These are phyloP conservation scores for Aspergillus neoniger DNA, from an alignment of 2,329 filamentous ascomycete species.

Conservation along the genomic window DNA sequence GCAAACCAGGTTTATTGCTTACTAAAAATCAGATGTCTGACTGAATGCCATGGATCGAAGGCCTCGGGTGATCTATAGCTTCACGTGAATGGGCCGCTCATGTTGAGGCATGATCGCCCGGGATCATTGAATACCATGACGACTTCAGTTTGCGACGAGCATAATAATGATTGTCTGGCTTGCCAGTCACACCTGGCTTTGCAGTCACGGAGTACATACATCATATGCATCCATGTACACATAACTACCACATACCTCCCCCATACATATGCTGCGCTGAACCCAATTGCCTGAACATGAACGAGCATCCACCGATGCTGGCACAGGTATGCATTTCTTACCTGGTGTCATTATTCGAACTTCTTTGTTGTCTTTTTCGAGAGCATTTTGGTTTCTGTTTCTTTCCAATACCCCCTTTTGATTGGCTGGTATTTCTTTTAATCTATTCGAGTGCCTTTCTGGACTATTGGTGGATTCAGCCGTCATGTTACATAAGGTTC, in stretches of 20 bases:
- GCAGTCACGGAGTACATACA: slow-evolving; percentile 10
- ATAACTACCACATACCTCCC: slow-evolving; percentile 9
- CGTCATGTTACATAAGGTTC: slow-evolving; percentile 7
- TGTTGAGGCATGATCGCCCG: background rate
- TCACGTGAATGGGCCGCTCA: background rate
- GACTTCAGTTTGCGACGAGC: background rate
- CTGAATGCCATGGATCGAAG: background rate
- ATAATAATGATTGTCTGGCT: background rate
- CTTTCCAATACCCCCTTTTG: slow-evolving; percentile 20
- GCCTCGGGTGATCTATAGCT: background rate
- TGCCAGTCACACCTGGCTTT: background rate
- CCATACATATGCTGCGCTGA: slow-evolving; percentile 12
- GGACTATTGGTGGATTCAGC: slow-evolving; percentile 8
- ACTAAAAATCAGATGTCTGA: background rate
- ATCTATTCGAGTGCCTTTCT: background rate
- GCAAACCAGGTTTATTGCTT: background rate
- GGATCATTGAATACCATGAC: background rate
- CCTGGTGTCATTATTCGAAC: background rate
- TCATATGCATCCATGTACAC: slow-evolving; percentile 12
- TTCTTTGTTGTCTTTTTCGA: background rate
- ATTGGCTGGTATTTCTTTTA: slow-evolving; percentile 16
- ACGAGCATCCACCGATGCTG: background rate
- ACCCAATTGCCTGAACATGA: background rate
- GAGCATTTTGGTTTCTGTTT: slow-evolving; percentile 8
- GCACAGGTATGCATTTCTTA: slow-evolving; percentile 1